Evolutionary conservation across 1,284 basidiomycete species (phyloP).

Genomic region (Coniferiporia sulphurascens): DNA sequence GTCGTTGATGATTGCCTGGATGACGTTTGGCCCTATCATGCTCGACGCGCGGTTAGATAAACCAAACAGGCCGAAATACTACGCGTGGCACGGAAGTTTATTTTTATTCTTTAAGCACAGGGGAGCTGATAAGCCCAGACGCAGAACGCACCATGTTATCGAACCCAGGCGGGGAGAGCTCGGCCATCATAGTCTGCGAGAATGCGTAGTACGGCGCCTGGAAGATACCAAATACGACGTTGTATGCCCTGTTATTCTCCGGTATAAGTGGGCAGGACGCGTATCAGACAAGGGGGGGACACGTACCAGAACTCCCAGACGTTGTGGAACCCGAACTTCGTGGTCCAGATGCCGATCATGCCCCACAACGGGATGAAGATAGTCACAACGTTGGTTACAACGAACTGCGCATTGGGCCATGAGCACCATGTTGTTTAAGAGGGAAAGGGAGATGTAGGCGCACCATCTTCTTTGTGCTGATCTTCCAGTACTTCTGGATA

Average conservation of each 20-base stretch:
- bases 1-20: slow-evolving; percentile 73
- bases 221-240: slow-evolving; percentile 76
- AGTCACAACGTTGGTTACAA: slow-evolving; percentile 72
- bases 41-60: slow-evolving; percentile 78
- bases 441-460: slow-evolving; percentile 13
- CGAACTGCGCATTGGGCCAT: slow-evolving; percentile 42
- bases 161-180: slow-evolving; percentile 75
- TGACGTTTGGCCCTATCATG: slow-evolving; percentile 76
- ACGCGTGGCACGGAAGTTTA: neutral
- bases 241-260: slow-evolving; percentile 56
- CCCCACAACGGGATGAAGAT: slow-evolving; percentile 82
- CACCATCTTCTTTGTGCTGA: slow-evolving; percentile 75
- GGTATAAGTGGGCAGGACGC: neutral
- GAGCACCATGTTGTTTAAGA: neutral
- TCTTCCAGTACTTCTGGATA: slow-evolving; percentile 72
- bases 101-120: neutral
- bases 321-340: slow-evolving; percentile 76
- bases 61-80: slow-evolving; percentile 82
- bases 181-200: slow-evolving; percentile 85
- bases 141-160: slow-evolving; percentile 62
- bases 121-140: neutral
- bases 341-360: slow-evolving; percentile 81
- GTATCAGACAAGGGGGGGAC: neutral
- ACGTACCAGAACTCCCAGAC: slow-evolving; percentile 76
- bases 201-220: slow-evolving; percentile 87